These are phyloP conservation scores for Fusarium pseudoanthophilum DNA, from an alignment of 2,329 filamentous ascomycete species.

Conservation along the genomic window DNA sequence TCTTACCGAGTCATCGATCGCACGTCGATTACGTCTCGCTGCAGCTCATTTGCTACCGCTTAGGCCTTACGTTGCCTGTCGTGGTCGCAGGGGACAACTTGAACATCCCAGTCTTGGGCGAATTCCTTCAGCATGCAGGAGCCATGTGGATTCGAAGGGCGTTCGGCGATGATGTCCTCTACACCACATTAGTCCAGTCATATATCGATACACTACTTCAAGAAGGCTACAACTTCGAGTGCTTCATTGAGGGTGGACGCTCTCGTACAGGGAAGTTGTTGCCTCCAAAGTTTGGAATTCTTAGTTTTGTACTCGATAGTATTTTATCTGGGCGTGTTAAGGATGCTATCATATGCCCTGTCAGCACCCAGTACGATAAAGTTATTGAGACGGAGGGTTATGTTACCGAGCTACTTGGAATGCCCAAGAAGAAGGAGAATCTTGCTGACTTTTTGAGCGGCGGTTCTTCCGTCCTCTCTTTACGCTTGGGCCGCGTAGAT, in stretches of 20 bases:
- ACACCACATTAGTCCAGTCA: constrained; percentile 91
- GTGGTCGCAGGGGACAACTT: constrained; percentile 96
- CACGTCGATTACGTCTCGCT: constrained; percentile 97
- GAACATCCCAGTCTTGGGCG: constrained; percentile 90
- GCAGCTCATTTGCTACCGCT: constrained; percentile 93
- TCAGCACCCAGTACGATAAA: constrained; percentile 98
- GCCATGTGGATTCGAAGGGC: constrained; percentile 96
- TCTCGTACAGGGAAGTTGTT: constrained; percentile 94
- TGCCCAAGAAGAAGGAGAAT: constrained; percentile 96
- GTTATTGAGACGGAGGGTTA: constrained; percentile 98
- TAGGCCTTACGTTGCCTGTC: constrained; percentile 88
- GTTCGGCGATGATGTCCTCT: constrained; percentile 92
- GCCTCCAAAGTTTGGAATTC: constrained; percentile 93
- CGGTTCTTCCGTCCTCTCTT: constrained; percentile 83
- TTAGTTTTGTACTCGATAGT: constrained; percentile 91
- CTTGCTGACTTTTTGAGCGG: constrained; percentile 88
- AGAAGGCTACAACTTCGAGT: constrained; percentile 93
- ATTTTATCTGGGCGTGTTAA: constrained; percentile 87
- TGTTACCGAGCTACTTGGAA: constrained; percentile 90
- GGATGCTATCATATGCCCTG: constrained; percentile 93
- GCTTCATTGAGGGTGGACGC: constrained; percentile 95
- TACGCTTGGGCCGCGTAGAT: constrained; percentile 91
- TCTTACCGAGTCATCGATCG: constrained; percentile 92
- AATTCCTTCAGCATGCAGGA: constrained; percentile 93
- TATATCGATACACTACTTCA: constrained; percentile 95